Conservation (phyloP, 31 red algal species). For the Odonthalia washingtoniensis region DNA sequence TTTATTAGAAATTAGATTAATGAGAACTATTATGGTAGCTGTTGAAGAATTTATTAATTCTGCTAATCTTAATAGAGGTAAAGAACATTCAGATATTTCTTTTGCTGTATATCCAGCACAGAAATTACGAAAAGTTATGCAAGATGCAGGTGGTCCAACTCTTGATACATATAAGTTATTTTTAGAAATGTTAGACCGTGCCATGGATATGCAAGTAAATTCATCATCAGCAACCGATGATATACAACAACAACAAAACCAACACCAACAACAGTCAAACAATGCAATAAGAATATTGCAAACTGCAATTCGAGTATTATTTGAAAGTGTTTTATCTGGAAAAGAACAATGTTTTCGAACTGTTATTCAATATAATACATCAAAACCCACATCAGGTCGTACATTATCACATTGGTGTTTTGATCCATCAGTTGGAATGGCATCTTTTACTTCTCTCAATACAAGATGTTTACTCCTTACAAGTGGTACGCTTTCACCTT, state of each 20-base stretch:
- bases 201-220: slow-evolving; percentile 57
- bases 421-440: slow-evolving; percentile 76
- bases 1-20: slow-evolving; percentile 55
- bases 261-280: not conserved
- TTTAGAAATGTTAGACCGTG: slow-evolving; percentile 71
- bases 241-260: not conserved
- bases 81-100: slow-evolving; percentile 38
- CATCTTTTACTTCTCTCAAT: slow-evolving; percentile 49
- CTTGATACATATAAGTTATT: slow-evolving; percentile 66
- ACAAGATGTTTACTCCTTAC: slow-evolving; percentile 86
- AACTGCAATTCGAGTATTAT: slow-evolving; percentile 73
- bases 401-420: slow-evolving; percentile 96
- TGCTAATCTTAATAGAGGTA: slow-evolving; percentile 44
- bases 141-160: slow-evolving; percentile 51
- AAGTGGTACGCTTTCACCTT: slow-evolving; percentile 88
- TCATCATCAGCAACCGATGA: not conserved
- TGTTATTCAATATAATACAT: slow-evolving; percentile 58
- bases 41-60: slow-evolving; percentile 51
- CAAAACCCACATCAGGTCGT: slow-evolving; percentile 47
- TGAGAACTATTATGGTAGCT: slow-evolving; percentile 43
- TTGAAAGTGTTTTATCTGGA: slow-evolving; percentile 38
- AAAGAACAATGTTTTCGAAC: slow-evolving; percentile 62
- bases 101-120: slow-evolving; percentile 50
- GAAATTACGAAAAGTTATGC: slow-evolving; percentile 38
- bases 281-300: slow-evolving; percentile 60